Conservation (phyloP, 192 early-diverging fungal species). For the Backusella psychrophila region DNA sequence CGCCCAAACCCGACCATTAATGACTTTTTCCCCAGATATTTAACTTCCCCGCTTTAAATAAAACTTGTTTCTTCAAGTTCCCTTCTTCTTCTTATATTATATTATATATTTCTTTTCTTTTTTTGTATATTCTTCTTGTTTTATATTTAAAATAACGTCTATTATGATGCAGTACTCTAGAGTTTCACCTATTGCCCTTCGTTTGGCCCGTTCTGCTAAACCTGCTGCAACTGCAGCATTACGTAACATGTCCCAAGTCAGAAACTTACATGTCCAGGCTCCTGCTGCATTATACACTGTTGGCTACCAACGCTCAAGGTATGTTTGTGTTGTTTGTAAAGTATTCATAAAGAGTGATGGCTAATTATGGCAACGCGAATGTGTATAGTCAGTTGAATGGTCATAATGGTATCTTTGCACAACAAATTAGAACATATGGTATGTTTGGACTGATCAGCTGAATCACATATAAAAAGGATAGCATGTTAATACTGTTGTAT, state of each 20-base stretch:
- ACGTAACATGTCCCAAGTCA: constrained; percentile 21
- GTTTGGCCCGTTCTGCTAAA: constrained; percentile 2
- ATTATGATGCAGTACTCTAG: constrained; percentile 18
- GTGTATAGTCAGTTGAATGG: neutral
- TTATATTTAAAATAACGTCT: neutral
- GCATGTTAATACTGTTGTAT: neutral
- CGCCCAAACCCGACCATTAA: constrained; percentile 9
- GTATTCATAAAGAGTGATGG: neutral
- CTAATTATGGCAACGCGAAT: neutral
- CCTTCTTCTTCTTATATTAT: constrained; percentile 8
- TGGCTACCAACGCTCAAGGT: constrained; percentile 27
- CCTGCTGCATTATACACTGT: constrained; percentile 21
- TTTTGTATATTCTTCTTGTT: neutral
- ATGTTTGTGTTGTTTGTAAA: neutral
- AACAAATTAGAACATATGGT: constrained; percentile 27
- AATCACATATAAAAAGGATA: neutral
- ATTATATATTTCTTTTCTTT: neutral
- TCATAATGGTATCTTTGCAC: neutral
- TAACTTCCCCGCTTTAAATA: neutral
- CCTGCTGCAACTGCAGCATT: constrained; percentile 7
- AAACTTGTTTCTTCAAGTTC: neutral
- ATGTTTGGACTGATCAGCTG: neutral
- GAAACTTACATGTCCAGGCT: constrained; percentile 30
- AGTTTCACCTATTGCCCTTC: constrained; percentile 6
- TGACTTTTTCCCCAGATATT: constrained; percentile 7